Evolutionary conservation across 495 filamentous ascomycete species (phyloP), one percentile per base, ranked within the genome.

Genomic region (Trichoderma reesei): DNA sequence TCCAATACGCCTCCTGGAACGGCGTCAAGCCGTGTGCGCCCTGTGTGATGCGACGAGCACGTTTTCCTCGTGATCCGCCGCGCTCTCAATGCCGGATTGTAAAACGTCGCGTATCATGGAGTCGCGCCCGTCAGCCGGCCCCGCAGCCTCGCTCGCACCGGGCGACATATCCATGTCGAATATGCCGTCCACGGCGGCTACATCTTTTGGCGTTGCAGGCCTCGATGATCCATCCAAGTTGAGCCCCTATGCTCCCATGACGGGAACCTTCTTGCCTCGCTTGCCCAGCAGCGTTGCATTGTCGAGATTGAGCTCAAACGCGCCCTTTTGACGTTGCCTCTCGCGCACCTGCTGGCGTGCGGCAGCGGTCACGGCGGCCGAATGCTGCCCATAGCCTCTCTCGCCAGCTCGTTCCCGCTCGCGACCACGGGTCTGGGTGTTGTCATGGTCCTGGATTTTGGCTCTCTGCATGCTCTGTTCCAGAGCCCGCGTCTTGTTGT

Each of bases 271-370:
- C 71, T 85, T 83, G 4, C 83, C 83, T 67, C 94, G 81, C 66
- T 92, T 82, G 9, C 91, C 92, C 0, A 98, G 77, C 64, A 98
- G 77, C 31, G 92, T 96, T 4, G 95, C 87, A 64, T 91, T 90
- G 65, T 96, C 90, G 16, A 98, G 77, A 71, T 85, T 96, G 38
- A 98, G 81, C 74, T 98, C 94, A 68, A 98, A 98, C 1, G 88
- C 85, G 26, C 85, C 87, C 60, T 85, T 80, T 63, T 83, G 82
- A 65, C 81, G 78, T 46, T 84, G 77, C 18, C 80, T 82, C 56
- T 80, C 79, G 1, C 75, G 72, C 11, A 90, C 89, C 68, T 89
- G 86, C 68, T 87, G 84, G 73, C 86, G 86, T n/a, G 89, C 91
- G 6, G 90, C 90, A 26, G 87, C 87, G 11, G 89, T 88, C 0